A percentile compares a stretch with the other conserved stretches of the same genome.
These are phyloP conservation scores for Stephania yunnanensis DNA, from an alignment of 164 flowering plant species.

Conservation along the genomic window DNA sequence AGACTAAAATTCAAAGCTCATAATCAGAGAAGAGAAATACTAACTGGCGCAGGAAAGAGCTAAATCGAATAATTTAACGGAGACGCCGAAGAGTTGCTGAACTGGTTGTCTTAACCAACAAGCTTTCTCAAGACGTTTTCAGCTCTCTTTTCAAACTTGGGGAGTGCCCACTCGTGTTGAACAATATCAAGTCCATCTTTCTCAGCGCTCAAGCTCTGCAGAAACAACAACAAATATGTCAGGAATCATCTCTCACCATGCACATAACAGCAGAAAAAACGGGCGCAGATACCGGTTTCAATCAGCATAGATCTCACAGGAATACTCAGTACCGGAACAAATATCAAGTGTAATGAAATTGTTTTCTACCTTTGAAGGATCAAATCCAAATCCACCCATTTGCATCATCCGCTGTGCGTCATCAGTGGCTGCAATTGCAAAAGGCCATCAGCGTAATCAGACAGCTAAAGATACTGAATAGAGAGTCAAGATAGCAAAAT, in stretches of 20 bases:
- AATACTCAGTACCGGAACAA: neutral
- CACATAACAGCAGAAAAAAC: neutral
- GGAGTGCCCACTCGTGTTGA: constrained; percentile 95
- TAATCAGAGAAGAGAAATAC: no score
- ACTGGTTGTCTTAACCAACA: constrained; percentile 13
- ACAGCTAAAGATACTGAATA: neutral
- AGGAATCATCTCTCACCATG: neutral
- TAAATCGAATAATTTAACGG: no score
- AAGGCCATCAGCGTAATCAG: neutral
- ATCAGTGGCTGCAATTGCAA: constrained; percentile 64
- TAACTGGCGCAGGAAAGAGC: no score
- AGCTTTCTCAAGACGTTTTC: constrained; percentile 72
- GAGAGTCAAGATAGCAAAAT: neutral
- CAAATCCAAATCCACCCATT: constrained; percentile 95
- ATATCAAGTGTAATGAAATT: neutral
- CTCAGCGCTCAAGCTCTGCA: constrained; percentile 83
- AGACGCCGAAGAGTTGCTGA: no score
- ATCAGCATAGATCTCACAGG: neutral
- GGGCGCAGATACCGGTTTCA: neutral
- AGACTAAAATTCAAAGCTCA: no score
- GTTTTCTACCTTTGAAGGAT: constrained; percentile 66
- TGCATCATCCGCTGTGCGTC: constrained; percentile 98
- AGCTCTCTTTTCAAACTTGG: constrained; percentile 85
- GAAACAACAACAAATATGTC: constrained; percentile 1
- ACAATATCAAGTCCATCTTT: constrained; percentile 84